Conservation (phyloP, 2,329 filamentous ascomycete species). For the Aspergillus sp. region DNA sequence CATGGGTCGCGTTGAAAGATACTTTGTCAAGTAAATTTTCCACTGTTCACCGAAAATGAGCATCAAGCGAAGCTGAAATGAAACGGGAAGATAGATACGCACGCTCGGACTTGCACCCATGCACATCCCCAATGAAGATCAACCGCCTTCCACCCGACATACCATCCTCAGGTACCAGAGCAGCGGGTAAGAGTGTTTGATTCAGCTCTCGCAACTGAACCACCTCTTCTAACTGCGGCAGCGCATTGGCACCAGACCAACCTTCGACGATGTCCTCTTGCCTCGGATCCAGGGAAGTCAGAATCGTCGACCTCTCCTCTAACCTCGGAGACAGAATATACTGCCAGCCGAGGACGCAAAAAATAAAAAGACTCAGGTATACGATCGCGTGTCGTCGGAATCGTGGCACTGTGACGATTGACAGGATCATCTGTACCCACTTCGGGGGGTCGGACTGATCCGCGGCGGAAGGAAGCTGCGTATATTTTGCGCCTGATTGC, state of each 20-base stretch:
- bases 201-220: constrained; percentile 53
- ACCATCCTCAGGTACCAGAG: constrained; percentile 10
- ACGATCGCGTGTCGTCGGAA: constrained; percentile 42
- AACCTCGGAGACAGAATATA: constrained; percentile 31
- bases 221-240: constrained; percentile 51
- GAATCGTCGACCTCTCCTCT: constrained; percentile 31
- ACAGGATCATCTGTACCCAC: constrained; percentile 28
- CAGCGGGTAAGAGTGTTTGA: constrained; percentile 45
- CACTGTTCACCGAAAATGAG: constrained; percentile 34
- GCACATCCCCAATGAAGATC: constrained; percentile 85
- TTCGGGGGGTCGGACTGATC: constrained; percentile 20
- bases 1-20: constrained; percentile 60
- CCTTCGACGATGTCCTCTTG: constrained; percentile 30
- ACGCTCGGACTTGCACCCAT: constrained; percentile 75
- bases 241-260: constrained; percentile 49
- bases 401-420: constrained; percentile 40
- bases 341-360: constrained; percentile 36
- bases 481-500: constrained; percentile 29
- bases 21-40: constrained; percentile 65
- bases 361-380: constrained; percentile 33
- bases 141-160: constrained; percentile 56
- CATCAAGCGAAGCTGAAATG: background rate
- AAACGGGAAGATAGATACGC: constrained; percentile 25
- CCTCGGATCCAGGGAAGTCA: constrained; percentile 32
- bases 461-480: constrained; percentile 17